phyloP scores from a whole-genome alignment of 495 filamentous ascomycete genomes.

The Aspergillus nanangensis region DNA sequence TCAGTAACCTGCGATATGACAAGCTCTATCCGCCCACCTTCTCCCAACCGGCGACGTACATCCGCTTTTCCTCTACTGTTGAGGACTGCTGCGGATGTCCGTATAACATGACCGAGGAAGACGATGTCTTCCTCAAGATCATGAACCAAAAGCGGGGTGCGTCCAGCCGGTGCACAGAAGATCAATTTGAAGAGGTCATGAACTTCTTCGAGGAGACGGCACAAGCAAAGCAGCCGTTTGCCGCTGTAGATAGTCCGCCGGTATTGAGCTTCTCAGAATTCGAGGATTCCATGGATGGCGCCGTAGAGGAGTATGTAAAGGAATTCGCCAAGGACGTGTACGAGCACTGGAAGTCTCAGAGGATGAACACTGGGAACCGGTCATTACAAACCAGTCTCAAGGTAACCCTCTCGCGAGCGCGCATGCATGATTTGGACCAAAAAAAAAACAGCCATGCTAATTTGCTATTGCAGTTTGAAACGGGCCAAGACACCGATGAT shows the following conservation, averaged over 20 bases:
- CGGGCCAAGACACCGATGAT: constrained; percentile 87
- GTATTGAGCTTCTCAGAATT: constrained; percentile 77
- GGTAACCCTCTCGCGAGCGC: constrained; percentile 28
- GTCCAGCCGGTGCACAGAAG: constrained; percentile 67
- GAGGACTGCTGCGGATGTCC: constrained; percentile 84
- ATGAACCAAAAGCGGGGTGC: constrained; percentile 73
- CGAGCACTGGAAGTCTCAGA: constrained; percentile 79
- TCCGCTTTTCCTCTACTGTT: constrained; percentile 95
- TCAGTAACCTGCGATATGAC: constrained; percentile 76
- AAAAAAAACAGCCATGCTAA: constrained; percentile 17
- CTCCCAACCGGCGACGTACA: constrained; percentile 84
- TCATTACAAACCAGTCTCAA: constrained; percentile 72
- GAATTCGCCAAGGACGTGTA: constrained; percentile 82
- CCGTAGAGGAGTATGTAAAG: constrained; percentile 60
- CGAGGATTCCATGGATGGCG: constrained; percentile 69
- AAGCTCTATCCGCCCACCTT: constrained; percentile 76
- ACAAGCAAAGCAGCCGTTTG: constrained; percentile 75
- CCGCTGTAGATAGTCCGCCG: constrained; percentile 78
- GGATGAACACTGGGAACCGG: constrained; percentile 59
- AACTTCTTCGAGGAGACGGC: constrained; percentile 89
- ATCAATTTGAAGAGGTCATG: constrained; percentile 92
- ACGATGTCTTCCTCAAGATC: constrained; percentile 76
- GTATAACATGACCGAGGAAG: constrained; percentile 91
- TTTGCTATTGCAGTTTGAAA: constrained; percentile 64
- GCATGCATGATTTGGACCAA: too few relatives aligned